Conservation (phyloP, 768 basidiomycete species). For the Amanita exitialis region DNA sequence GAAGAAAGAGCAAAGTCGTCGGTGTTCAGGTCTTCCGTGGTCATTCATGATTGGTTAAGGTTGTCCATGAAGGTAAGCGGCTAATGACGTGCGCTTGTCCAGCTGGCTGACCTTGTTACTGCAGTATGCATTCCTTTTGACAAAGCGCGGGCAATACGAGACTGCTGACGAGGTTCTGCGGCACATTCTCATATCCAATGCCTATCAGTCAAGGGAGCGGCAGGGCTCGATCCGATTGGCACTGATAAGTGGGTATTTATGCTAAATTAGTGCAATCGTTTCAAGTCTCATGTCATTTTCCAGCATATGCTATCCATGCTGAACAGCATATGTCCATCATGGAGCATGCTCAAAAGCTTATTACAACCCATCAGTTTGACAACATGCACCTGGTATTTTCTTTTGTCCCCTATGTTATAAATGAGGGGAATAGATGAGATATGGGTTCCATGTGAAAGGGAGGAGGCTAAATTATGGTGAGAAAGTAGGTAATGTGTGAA, state of each 20-base stretch:
- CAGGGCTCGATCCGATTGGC: conserved; percentile 71
- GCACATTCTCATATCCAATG: conserved; percentile 67
- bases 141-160: conserved; percentile 51
- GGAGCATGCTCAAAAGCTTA: conserved; percentile 69
- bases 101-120: background rate
- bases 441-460: no score
- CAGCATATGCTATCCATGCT: conserved; percentile 66
- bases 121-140: conserved; percentile 70
- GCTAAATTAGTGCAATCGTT: background rate
- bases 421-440: no score
- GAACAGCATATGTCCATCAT: conserved; percentile 49
- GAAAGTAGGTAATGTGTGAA: no score
- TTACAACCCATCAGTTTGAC: conserved; percentile 72
- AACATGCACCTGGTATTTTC: no score
- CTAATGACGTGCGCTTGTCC: background rate
- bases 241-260: conserved; percentile 50
- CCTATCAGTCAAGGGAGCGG: conserved; percentile 48
- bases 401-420: no score
- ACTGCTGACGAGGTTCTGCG: conserved; percentile 66
- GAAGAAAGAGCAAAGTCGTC: conserved; percentile 32
- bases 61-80: conserved; percentile 72
- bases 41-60: conserved; percentile 75
- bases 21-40: conserved; percentile 68
- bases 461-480: no score
- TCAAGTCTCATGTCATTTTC: background rate